Base-by-base conservation (phyloP, 257 asterid genomes). In the Paraleonurus japonicus region DNA sequence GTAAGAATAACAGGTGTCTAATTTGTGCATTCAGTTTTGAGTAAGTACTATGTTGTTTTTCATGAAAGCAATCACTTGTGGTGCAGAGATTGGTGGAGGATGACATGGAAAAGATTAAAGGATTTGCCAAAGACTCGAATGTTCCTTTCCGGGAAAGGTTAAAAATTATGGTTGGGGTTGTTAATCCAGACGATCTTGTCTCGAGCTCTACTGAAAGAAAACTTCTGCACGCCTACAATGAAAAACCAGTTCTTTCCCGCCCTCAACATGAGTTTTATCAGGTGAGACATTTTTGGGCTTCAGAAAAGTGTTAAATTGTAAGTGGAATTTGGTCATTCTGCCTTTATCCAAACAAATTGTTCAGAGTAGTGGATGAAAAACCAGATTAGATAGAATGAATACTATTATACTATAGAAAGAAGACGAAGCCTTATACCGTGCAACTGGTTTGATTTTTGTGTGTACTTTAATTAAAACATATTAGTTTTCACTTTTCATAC, bases 241-340 rank as follows among this genome's bases (percentile, higher is more conserved):
- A 87, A 59, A 87, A 82, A 66, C 94, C 92, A 0, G 96, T 89
- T 72, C 94, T 89, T 78, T 89, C 96, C 27, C 96, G 96, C 27
- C 96, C 96, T 55, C 96, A 89, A 66, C 96, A 89, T 62, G 71
- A 79, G 60, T 89, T 87, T 81, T 84, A 81, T 81, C 88, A 85
- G 88, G 91, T 81, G 63, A 28, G 60, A 4, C 72, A 30, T 32
- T 13, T 43, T 13, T 3, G 51, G 4, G 7, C 48, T 16, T 41
- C 48, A 11, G 48, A 41, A 41, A 41, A n/a, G n/a, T 41, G 4
- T 41, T 11, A 11, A 3, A 11, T 11, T 41, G n/a, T 11, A 0
- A 1, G 15, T 11, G 15, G 3, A 33, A 33, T 33, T 33, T 33
- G 28, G 28, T 26, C 28, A 26, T 1, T 26, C 28, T 26, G n/a